A percentile compares a stretch with the other conserved stretches of the same genome.
Evolutionary conservation across 2,329 filamentous ascomycete species (phyloP).

Genomic region (Coleophoma crateriformis): DNA sequence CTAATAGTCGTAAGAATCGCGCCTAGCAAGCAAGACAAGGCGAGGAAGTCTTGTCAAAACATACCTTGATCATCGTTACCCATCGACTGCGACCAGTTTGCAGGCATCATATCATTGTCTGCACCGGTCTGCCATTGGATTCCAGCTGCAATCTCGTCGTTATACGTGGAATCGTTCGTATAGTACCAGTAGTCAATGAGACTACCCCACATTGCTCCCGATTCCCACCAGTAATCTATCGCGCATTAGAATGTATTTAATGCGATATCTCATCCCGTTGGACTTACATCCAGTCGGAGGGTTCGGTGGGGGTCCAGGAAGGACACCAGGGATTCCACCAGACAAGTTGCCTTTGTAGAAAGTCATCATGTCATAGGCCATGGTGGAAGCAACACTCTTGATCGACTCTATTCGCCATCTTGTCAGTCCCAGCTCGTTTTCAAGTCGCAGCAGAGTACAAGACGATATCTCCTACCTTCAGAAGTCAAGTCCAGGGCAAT

Average conservation of each 20-base stretch:
- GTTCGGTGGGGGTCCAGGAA: conserved; percentile 37
- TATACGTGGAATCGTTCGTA: conserved; percentile 53
- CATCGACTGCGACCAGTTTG: conserved; percentile 32
- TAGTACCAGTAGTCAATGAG: conserved; percentile 59
- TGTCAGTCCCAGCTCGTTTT: conserved; percentile 23
- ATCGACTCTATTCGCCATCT: conserved; percentile 35
- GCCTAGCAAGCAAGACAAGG: neutral
- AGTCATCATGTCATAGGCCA: conserved; percentile 29
- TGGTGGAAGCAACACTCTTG: conserved; percentile 22
- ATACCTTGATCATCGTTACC: conserved; percentile 28
- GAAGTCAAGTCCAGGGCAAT: conserved; percentile 21
- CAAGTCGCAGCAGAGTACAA: conserved; percentile 31
- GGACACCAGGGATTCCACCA: conserved; percentile 40
- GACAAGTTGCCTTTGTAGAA: conserved; percentile 35
- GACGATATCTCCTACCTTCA: conserved; percentile 13
- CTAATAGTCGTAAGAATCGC: conserved; percentile 20
- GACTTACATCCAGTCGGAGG: conserved; percentile 24
- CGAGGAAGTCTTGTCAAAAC: neutral
- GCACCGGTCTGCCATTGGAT: conserved; percentile 54
- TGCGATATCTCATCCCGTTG: neutral
- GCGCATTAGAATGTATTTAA: conserved; percentile 1
- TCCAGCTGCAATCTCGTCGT: conserved; percentile 45
- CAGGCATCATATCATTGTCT: conserved; percentile 52
- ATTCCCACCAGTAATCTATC: conserved; percentile 53
- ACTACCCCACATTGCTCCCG: conserved; percentile 55